These are phyloP conservation scores for Astraeus odoratus DNA, from an alignment of 768 basidiomycete species.

Conservation along the genomic window DNA sequence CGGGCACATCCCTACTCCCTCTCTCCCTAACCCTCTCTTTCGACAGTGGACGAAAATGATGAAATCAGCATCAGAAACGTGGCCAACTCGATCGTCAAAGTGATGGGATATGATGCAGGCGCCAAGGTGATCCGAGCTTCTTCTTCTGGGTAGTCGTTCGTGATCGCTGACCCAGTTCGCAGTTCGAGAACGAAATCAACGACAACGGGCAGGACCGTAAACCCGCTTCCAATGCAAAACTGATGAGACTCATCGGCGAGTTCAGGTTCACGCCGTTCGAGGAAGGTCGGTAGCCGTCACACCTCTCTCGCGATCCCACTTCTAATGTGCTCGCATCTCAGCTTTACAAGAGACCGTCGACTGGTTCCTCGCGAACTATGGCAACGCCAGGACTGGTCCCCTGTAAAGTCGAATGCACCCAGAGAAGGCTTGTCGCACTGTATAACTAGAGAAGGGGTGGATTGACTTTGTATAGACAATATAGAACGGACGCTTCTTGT, in stretches of 20 bases:
- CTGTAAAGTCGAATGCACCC: too few species aligned
- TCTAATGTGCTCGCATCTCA: slow-evolving; percentile 18
- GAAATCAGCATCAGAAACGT: slow-evolving; percentile 91
- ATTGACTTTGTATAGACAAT: too few species aligned
- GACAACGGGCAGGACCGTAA: slow-evolving; percentile 96
- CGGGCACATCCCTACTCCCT: too few species aligned
- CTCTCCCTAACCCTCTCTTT: background rate
- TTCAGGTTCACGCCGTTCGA: slow-evolving; percentile 94
- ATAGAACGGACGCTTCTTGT: too few species aligned
- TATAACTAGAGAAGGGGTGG: too few species aligned
- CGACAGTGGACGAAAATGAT: slow-evolving; percentile 81
- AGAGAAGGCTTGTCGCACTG: too few species aligned
- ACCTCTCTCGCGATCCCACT: background rate
- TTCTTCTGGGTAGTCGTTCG: too few species aligned
- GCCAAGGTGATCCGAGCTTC: too few species aligned
- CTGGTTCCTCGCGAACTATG: slow-evolving; percentile 85
- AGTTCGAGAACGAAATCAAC: slow-evolving; percentile 65
- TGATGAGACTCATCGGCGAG: slow-evolving; percentile 64
- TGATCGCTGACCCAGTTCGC: slow-evolving; percentile 51
- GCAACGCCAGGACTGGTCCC: slow-evolving; percentile 65
- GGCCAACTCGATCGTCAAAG: slow-evolving; percentile 84
- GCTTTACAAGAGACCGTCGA: slow-evolving; percentile 73
- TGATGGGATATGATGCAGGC: slow-evolving; percentile 70
- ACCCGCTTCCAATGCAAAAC: slow-evolving; percentile 89
- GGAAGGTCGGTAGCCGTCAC: slow-evolving; percentile 42